Conservation (phyloP, 1,284 basidiomycete genomes). For the Cronartium quercuum region DNA sequence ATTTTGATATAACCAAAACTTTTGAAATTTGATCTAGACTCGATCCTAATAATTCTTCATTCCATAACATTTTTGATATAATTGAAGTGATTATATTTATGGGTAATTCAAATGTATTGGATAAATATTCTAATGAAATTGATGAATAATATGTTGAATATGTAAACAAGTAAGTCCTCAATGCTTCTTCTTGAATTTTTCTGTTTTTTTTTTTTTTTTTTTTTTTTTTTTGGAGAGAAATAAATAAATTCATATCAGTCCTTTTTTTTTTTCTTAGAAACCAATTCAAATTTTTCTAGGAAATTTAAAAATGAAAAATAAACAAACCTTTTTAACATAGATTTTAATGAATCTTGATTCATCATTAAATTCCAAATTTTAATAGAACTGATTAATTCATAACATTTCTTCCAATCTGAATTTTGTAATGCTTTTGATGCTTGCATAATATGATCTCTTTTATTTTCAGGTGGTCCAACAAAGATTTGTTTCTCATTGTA, state of each 20-base stretch:
- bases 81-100: conserved; percentile 76
- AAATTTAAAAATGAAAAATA: neutral
- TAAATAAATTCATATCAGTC: neutral
- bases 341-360: conserved; percentile 76
- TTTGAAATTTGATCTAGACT: conserved; percentile 82
- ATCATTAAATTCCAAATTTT: conserved; percentile 98
- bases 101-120: conserved; percentile 78
- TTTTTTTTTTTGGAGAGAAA: neutral
- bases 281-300: conserved; percentile 49
- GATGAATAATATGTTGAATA: conserved; percentile 91
- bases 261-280: conserved; percentile 6
- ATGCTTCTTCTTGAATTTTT: conserved; percentile 94
- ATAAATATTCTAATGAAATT: conserved; percentile 76
- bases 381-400: conserved; percentile 86
- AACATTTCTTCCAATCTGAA: conserved; percentile 93
- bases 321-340: conserved; percentile 81
- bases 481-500: conserved; percentile 97
- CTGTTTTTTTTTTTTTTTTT: conserved; percentile 51
- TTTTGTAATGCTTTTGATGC: conserved; percentile 92
- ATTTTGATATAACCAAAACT: conserved; percentile 81
- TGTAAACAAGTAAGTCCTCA: conserved; percentile 97
- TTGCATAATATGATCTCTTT: conserved; percentile 98
- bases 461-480: conserved; percentile 96
- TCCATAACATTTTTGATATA: conserved; percentile 99
- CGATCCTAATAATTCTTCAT: conserved; percentile 77